These are phyloP conservation scores for Escallonia rubra DNA, from an alignment of 129 eudicot species.

Conservation along the genomic window DNA sequence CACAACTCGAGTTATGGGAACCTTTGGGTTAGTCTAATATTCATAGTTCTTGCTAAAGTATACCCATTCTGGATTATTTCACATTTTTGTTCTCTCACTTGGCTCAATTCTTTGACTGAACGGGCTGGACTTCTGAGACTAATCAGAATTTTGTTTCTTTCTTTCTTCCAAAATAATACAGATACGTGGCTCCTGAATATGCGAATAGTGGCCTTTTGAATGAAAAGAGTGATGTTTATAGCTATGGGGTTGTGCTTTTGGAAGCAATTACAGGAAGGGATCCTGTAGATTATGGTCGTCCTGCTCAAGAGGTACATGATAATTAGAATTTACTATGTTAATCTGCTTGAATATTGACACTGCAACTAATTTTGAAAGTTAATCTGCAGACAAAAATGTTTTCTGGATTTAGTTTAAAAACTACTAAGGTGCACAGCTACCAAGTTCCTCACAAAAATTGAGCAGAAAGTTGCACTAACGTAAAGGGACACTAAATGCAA, in stretches of 20 bases:
- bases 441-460: too few relatives aligned
- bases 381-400: too few relatives aligned
- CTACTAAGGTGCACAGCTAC: too few relatives aligned
- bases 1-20: conserved; percentile 94
- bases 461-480: too few relatives aligned
- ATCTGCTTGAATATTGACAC: too few relatives aligned
- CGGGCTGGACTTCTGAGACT: not conserved
- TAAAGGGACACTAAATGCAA: too few relatives aligned
- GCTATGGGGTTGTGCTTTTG: conserved; percentile 80
- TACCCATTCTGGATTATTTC: not conserved
- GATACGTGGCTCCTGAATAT: conserved; percentile 91
- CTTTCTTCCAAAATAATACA: conserved; percentile 10
- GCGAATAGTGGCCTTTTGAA: conserved; percentile 83
- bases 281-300: conserved; percentile 84
- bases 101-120: not conserved
- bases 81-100: not conserved
- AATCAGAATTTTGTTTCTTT: not conserved
- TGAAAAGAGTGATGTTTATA: conserved; percentile 87
- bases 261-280: conserved; percentile 85
- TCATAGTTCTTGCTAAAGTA: not conserved
- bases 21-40: conserved; percentile 67
- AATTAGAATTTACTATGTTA: not conserved
- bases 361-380: too few relatives aligned
- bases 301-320: conserved; percentile 66
- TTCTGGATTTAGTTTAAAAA: too few relatives aligned